These are phyloP conservation scores for Niveomyces coronatus DNA, from an alignment of 2,329 filamentous ascomycete species.

Conservation along the genomic window DNA sequence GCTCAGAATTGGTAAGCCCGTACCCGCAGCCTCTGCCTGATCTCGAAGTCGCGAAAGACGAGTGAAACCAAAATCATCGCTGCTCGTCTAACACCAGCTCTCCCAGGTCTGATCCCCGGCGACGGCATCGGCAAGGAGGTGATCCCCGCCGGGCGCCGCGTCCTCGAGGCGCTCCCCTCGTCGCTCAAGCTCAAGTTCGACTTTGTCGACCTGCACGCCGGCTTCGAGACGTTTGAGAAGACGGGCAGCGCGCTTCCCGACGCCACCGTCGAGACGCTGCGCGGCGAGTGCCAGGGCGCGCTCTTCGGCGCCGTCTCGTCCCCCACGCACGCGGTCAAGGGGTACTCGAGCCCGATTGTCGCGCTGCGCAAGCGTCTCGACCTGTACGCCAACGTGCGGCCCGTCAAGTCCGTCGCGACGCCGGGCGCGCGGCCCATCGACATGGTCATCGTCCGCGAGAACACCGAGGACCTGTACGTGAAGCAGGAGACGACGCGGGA, in stretches of 20 bases:
- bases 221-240: constrained; percentile 86
- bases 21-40: neutral
- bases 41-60: too few relatives aligned
- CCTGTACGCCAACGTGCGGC: constrained; percentile 94
- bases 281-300: constrained; percentile 86
- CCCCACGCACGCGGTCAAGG: constrained; percentile 77
- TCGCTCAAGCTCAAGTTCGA: constrained; percentile 89
- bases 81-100: too few relatives aligned
- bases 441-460: constrained; percentile 96
- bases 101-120: constrained; percentile 84
- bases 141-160: constrained; percentile 82
- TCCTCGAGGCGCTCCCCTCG: constrained; percentile 87
- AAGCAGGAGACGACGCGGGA: constrained; percentile 88
- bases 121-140: constrained; percentile 98
- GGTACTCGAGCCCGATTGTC: constrained; percentile 94
- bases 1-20: constrained; percentile 29
- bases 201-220: constrained; percentile 86
- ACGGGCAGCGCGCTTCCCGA: constrained; percentile 84
- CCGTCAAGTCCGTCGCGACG: constrained; percentile 73
- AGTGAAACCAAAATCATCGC: too few relatives aligned
- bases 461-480: constrained; percentile 97
- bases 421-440: constrained; percentile 64
- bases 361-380: constrained; percentile 90
- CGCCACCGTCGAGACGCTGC: constrained; percentile 79
- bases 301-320: constrained; percentile 95